Evolutionary conservation across 257 asterid species (phyloP).

Genomic region (Catharanthus roseus): DNA sequence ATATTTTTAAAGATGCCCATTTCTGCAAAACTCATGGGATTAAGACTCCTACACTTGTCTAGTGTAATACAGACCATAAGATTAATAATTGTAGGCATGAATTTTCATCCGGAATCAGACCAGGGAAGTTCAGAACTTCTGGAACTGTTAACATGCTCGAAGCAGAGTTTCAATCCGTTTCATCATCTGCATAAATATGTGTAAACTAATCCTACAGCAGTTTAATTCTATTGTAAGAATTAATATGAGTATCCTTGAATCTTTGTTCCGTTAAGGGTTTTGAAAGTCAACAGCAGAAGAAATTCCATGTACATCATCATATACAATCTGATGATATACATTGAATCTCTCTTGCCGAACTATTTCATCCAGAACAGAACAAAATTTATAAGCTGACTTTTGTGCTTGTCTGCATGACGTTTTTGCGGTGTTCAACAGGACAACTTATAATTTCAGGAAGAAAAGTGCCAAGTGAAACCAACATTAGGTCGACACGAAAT

Average conservation of each 20-base stretch:
- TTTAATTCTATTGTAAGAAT: neutral
- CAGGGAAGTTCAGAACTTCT: neutral
- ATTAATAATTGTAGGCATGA: too few species aligned
- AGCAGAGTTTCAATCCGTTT: neutral
- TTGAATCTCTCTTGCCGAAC: neutral
- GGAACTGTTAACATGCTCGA: neutral
- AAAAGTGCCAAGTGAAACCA: neutral
- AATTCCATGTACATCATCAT: neutral
- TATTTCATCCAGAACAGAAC: too few species aligned
- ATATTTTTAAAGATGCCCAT: neutral
- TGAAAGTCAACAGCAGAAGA: neutral
- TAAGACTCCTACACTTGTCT: too few species aligned
- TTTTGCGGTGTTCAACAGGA: neutral
- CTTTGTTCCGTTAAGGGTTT: neutral
- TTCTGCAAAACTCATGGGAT: neutral
- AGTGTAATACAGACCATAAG: too few species aligned
- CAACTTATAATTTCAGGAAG: neutral
- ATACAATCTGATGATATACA: neutral
- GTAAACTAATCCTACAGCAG: too few species aligned
- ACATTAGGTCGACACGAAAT: neutral
- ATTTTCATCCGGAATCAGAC: neutral
- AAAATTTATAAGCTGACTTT: too few species aligned
- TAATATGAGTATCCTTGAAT: neutral
- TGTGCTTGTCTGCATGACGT: neutral
- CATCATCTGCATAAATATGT: neutral